Evolutionary conservation across 148 eudicot species (phyloP).

Genomic region (Vaccinium myrtillus): DNA sequence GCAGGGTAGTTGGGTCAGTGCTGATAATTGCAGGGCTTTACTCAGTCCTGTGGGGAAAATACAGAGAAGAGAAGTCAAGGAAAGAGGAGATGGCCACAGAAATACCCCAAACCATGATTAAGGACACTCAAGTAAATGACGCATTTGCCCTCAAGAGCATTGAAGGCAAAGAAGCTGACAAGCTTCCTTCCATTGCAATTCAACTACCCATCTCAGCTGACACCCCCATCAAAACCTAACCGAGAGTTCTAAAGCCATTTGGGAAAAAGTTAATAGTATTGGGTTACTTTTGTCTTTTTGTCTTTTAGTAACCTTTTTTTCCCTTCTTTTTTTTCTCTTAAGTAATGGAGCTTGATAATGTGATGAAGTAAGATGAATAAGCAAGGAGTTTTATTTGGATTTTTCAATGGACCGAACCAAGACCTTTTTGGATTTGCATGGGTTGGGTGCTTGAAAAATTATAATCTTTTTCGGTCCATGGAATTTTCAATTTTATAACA

Average conservation of each 20-base stretch:
- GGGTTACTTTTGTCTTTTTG: background rate
- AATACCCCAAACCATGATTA: conserved; percentile 40
- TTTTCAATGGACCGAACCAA: no score
- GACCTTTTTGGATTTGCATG: background rate
- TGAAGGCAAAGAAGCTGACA: background rate
- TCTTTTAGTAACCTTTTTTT: background rate
- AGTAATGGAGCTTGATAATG: background rate
- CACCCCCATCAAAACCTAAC: background rate
- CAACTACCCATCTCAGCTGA: background rate
- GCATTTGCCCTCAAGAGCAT: background rate
- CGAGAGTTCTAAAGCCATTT: background rate
- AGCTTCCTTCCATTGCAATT: background rate
- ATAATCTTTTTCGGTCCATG: background rate
- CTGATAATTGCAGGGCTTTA: conserved; percentile 75
- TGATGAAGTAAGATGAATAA: background rate
- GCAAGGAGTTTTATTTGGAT: no score
- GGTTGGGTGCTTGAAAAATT: background rate
- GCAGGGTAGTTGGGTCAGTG: conserved; percentile 12
- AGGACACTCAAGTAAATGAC: conserved; percentile 22
- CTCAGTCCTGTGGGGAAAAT: conserved; percentile 90
- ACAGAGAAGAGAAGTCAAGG: conserved; percentile 45
- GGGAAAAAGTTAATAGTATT: background rate
- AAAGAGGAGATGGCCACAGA: conserved; percentile 46
- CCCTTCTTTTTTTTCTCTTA: background rate
- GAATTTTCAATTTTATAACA: background rate